Evolutionary conservation across 345 rosid genomes (phyloP).

Genomic region (Salix dunnii): DNA sequence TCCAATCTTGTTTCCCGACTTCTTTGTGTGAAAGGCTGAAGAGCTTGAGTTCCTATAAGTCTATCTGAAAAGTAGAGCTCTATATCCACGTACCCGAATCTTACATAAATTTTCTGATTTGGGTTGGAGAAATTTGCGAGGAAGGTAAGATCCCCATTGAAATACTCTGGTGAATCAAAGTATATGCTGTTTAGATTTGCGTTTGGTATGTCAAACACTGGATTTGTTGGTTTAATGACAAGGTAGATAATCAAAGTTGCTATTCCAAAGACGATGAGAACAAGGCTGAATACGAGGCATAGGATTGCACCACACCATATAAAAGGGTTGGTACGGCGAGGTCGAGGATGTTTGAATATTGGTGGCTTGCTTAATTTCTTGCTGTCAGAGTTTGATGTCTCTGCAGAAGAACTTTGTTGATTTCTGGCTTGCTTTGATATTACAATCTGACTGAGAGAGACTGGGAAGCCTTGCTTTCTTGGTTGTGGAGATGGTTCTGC

Average conservation of each 20-base stretch:
- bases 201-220: constrained; percentile 63
- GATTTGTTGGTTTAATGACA: constrained; percentile 58
- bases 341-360: constrained; percentile 40
- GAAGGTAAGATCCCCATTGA: constrained; percentile 71
- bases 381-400: constrained; percentile 9
- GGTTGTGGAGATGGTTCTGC: constrained; percentile 29
- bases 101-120: constrained; percentile 56
- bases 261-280: constrained; percentile 69
- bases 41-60: constrained; percentile 48
- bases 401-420: constrained; percentile 19
- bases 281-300: constrained; percentile 70
- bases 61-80: constrained; percentile 68
- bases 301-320: constrained; percentile 74
- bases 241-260: constrained; percentile 69
- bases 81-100: constrained; percentile 51
- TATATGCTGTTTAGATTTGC: constrained; percentile 68
- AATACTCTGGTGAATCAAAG: constrained; percentile 74
- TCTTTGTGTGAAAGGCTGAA: constrained; percentile 65
- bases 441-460: constrained; percentile 34
- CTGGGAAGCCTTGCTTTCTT: constrained; percentile 31
- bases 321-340: constrained; percentile 49
- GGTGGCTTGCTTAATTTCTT: constrained; percentile 22
- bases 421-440: constrained; percentile 40
- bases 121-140: constrained; percentile 75
- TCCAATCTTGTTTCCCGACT: constrained; percentile 48